Evolutionary conservation across 2,329 filamentous ascomycete species (phyloP).

Genomic region (Aureobasidium melanogenum): DNA sequence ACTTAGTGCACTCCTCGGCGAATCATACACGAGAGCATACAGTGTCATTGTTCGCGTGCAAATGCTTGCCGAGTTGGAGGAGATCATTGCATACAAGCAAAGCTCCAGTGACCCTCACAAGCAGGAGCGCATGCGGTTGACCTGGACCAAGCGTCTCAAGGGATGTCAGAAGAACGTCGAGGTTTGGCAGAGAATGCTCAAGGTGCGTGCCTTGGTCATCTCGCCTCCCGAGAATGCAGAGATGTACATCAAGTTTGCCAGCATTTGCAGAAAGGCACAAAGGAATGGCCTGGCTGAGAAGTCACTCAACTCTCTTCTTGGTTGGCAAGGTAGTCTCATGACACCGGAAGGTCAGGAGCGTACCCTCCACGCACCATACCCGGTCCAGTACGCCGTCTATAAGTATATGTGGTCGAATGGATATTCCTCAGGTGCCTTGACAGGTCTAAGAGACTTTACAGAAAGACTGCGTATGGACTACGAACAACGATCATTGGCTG

Average conservation of each 20-base stretch:
- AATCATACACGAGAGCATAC: slow-evolving; percentile 96
- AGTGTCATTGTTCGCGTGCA: slow-evolving; percentile 96
- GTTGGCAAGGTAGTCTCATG: slow-evolving; percentile 35
- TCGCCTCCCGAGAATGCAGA: slow-evolving; percentile 88
- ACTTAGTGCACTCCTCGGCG: slow-evolving; percentile 88
- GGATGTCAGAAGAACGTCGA: slow-evolving; percentile 96
- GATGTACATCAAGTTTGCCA: slow-evolving; percentile 99
- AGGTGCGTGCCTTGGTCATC: slow-evolving; percentile 85
- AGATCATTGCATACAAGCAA: slow-evolving; percentile 97
- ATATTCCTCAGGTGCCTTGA: slow-evolving; percentile 52
- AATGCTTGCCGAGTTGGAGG: slow-evolving; percentile 97
- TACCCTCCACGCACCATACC: slow-evolving; percentile 50
- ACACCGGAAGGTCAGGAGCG: slow-evolving; percentile 52
- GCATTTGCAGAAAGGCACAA: slow-evolving; percentile 92
- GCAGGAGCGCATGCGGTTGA: slow-evolving; percentile 81
- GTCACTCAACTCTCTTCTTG: slow-evolving; percentile 83
- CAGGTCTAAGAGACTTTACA: slow-evolving; percentile 55
- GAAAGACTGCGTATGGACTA: slow-evolving; percentile 51
- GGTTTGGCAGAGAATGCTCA: slow-evolving; percentile 97
- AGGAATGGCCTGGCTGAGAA: slow-evolving; percentile 93
- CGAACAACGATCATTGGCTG: slow-evolving; percentile 29
- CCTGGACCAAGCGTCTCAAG: slow-evolving; percentile 91
- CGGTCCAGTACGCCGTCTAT: slow-evolving; percentile 90
- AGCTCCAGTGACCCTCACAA: slow-evolving; percentile 69
- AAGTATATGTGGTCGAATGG: slow-evolving; percentile 94